Percentiles rank a stretch among this genome's conserved stretches.
phyloP scores from a whole-genome alignment of 257 asterid species.

The Asclepias syriaca region DNA sequence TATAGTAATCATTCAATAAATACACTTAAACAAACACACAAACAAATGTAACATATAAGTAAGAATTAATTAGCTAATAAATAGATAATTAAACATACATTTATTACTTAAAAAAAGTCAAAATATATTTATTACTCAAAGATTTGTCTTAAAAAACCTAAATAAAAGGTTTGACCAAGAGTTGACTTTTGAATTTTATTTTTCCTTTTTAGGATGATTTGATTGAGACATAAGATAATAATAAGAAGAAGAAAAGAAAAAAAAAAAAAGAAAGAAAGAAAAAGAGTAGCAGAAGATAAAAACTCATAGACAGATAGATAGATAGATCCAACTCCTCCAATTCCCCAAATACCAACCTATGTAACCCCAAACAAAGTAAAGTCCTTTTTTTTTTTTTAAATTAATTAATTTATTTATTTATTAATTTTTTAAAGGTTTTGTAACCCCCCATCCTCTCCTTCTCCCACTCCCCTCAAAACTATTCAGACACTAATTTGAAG shows the following conservation, averaged over 20 bases:
- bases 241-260: too few species aligned
- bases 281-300: not conserved
- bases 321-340: not conserved
- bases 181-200: not conserved
- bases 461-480: not conserved
- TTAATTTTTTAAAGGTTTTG: not conserved
- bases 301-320: not conserved
- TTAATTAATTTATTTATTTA: not conserved
- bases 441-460: not conserved
- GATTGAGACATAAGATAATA: not conserved
- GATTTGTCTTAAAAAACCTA: not conserved
- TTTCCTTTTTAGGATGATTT: not conserved
- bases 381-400: not conserved
- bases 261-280: too few species aligned
- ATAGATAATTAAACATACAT: too few species aligned
- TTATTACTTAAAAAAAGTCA: too few species aligned
- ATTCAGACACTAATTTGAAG: not conserved
- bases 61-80: too few species aligned
- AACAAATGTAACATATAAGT: too few species aligned
- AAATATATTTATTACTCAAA: too few species aligned
- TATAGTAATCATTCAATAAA: too few species aligned
- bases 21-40: too few species aligned
- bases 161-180: slow-evolving; percentile 2
- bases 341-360: not conserved
- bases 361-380: not conserved